Evolutionary conservation across 768 basidiomycete species (phyloP).

Genomic region (Leccinellum albellum): DNA sequence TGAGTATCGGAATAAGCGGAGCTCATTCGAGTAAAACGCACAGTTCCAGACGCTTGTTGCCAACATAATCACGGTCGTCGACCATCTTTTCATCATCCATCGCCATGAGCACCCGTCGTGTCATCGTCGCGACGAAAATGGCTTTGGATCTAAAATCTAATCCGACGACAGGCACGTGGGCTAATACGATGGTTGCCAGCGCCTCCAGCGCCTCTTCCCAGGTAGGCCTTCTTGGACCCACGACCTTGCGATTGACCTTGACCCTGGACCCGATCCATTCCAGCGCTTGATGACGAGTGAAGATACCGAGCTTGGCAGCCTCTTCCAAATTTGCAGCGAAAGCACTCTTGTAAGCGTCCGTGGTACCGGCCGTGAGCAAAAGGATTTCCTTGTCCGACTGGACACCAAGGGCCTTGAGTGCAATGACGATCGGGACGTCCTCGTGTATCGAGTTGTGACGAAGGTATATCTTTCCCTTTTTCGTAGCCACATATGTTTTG

Average conservation of each 20-base stretch:
- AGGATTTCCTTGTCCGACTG: constrained; percentile 98
- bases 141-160: constrained; percentile 92
- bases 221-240: constrained; percentile 78
- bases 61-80: constrained; percentile 98
- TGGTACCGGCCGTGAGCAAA: constrained; percentile 86
- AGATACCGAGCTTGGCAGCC: constrained; percentile 84
- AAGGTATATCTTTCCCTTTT: constrained; percentile 92
- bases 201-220: constrained; percentile 97
- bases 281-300: constrained; percentile 89
- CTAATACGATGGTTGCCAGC: constrained; percentile 94
- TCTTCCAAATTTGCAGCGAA: constrained; percentile 95
- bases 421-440: constrained; percentile 93
- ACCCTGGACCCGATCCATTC: constrained; percentile 94
- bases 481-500: constrained; percentile 95
- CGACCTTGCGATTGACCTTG: constrained; percentile 76
- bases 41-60: constrained; percentile 98
- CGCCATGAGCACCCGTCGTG: constrained; percentile 90
- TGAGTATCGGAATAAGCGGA: constrained; percentile 7
- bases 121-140: constrained; percentile 97
- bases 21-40: constrained; percentile 39
- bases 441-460: constrained; percentile 97
- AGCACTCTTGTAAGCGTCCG: constrained; percentile 78
- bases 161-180: constrained; percentile 88
- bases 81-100: constrained; percentile 97
- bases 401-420: constrained; percentile 93